Base-by-base conservation (phyloP, 495 filamentous ascomycete species). In the Penicillium ucsense region DNA sequence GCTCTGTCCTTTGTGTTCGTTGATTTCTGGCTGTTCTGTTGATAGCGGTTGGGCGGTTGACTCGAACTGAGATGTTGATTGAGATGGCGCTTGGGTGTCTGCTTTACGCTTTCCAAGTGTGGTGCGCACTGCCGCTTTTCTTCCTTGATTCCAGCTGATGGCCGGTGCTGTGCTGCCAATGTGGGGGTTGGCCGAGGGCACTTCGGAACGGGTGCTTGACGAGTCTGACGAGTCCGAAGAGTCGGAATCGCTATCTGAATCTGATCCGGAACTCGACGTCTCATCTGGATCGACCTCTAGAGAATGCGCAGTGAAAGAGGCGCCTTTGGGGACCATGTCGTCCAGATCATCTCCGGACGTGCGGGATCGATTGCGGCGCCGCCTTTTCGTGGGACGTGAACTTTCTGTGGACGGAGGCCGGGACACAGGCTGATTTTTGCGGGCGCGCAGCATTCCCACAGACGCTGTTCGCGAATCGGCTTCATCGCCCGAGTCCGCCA, bases 401-500 rank as follows among this genome's bases (percentile, higher is more conserved):
- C 54, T 52, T 42, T 50, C 57, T 31, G 64, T 55, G 41, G 52
- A 43, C 4, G 59, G 62, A 42, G 51, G 48, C 39, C 58, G 61
- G 35, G 43, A 41, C 37, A 41, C 38, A 35, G 54, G 52, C 20
- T 46, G 49, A 10, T 50, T 53, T 40, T 41, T 43, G 35, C 54
- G 54, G 29, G 50, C 51, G 34, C 61, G 60, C 45, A 61, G 61
- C n/a, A 41, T 38, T 29, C 65, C 67, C 5, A 73, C 55, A 4
- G 63, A 59, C 30, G 68, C 68, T 31, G 63, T 74, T 38, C 71
- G 59, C 7, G 71, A 74, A 46, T 74, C 71, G 8, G 61, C 50
- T 10, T 74, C 68, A 48, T 69, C 68, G 35, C 54, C 64, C 6
- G 63, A 59, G 40, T 61, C 59, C 27, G 64, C 12, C 66, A 68